Base-by-base conservation (phyloP, 495 filamentous ascomycete species). In the Penicillium desertorum region DNA sequence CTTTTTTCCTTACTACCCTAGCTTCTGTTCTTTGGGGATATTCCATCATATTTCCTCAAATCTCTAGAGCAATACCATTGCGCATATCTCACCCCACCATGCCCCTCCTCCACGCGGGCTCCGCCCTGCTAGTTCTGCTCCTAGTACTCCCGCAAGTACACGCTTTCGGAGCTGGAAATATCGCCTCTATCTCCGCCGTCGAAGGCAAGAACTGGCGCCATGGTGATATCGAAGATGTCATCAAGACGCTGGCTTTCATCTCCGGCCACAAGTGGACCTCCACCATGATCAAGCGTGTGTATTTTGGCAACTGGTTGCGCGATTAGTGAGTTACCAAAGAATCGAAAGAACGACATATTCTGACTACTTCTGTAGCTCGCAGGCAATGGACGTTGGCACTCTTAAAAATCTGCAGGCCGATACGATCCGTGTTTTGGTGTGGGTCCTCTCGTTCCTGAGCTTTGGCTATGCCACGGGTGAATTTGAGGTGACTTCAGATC, bases 391-490 rank as follows among this genome's bases (percentile, higher is more conserved):
- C 69, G 89, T 96, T 14, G 93, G 92, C 5, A 95, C 90, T 29
- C 72, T 98, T 62, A 96, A 93, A 68, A 86, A 83, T 56, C 88
- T 96, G 50, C 91, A 92, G 59, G 88, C 93, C 45, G 90, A 88
- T 52, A 94, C 93, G 19, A 96, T 98, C 62, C 82, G 94, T 14
- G 85, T 98, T 51, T 71, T 98, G 19, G 90, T 88, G 57, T 97
- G 92, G 92, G 82, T 96, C 54, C 81, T 97, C 25, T 89, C 89
- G 2, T 96, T 97, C 73, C 84, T 97, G 76, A 87, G 85, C 50
- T 94, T 96, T 72, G 94, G 94, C 20, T 98, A 96, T 77, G 94
- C 92, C n/a, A 98, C 94, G 0, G 88, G 79, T 16, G 94, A 98
- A 68, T 98, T 96, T 66, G 94, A 98, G 68, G 94, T 98, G 45